Conservation (phyloP, 2,329 filamentous ascomycete genomes). For the Coniochaeta hoffmannii region DNA sequence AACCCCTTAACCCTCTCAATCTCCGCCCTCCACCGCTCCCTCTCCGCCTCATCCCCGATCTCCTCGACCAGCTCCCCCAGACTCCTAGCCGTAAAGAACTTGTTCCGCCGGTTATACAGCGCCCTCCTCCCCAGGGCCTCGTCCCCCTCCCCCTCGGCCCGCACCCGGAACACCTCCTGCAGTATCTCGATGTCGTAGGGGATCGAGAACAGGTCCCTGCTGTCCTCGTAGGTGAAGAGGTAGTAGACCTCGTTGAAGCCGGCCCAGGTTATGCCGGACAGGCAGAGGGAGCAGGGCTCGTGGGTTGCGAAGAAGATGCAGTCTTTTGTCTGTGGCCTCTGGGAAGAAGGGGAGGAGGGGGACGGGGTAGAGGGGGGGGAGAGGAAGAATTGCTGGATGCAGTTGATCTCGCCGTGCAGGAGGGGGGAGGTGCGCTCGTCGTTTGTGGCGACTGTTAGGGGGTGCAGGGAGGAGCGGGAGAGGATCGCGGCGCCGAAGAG, state of each 20-base stretch:
- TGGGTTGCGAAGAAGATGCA: conserved; percentile 53
- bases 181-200: conserved; percentile 52
- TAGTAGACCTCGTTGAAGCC: conserved; percentile 51
- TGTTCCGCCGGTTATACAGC: conserved; percentile 48
- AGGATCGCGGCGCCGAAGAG: conserved; percentile 51
- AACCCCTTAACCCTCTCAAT: conserved; percentile 39
- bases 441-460: conserved; percentile 46
- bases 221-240: conserved; percentile 53
- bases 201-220: conserved; percentile 45
- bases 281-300: conserved; percentile 50
- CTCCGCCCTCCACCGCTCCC: conserved; percentile 27
- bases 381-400: conserved; percentile 50
- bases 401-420: conserved; percentile 53
- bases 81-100: conserved; percentile 42
- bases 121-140: conserved; percentile 28
- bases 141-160: conserved; percentile 26
- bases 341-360: conserved; percentile 21
- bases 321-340: conserved; percentile 28
- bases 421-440: conserved; percentile 47
- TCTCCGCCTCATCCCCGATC: conserved; percentile 26
- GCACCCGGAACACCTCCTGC: conserved; percentile 46
- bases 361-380: conserved; percentile 28
- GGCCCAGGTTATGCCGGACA: conserved; percentile 51
- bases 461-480: conserved; percentile 28
- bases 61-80: conserved; percentile 30